Evolutionary conservation across 2,329 filamentous ascomycete species (phyloP).

Genomic region (Coniochaeta ligniaria): DNA sequence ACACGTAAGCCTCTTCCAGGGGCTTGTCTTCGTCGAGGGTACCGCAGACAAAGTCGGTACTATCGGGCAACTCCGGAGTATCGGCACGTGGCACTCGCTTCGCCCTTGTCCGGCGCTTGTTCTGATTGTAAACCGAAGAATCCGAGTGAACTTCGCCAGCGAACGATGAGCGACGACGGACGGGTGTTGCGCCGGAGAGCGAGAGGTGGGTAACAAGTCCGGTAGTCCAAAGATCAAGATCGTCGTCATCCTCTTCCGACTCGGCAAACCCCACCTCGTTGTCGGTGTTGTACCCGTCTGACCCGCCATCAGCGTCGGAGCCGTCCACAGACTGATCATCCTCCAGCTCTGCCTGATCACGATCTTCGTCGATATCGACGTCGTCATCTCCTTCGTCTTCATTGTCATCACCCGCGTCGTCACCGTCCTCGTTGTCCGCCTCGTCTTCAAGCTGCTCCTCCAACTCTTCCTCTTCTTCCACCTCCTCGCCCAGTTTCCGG

Average conservation of each 20-base stretch:
- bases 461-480: conserved; percentile 82
- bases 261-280: conserved; percentile 63
- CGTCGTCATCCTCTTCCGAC: conserved; percentile 65
- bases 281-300: conserved; percentile 67
- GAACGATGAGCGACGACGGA: conserved; percentile 31
- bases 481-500: conserved; percentile 78
- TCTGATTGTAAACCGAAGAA: conserved; percentile 39
- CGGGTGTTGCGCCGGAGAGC: conserved; percentile 26
- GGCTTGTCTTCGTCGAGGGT: conserved; percentile 93
- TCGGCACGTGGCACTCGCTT: conserved; percentile 37
- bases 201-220: conserved; percentile 28
- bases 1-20: conserved; percentile 88
- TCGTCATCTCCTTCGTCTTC: conserved; percentile 46
- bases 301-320: conserved; percentile 47
- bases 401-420: conserved; percentile 42
- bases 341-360: conserved; percentile 36
- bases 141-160: conserved; percentile 41
- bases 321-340: conserved; percentile 58
- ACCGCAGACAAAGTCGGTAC: conserved; percentile 98
- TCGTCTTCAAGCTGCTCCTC: conserved; percentile 38
- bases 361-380: conserved; percentile 37
- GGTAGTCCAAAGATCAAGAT: conserved; percentile 52
- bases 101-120: neutral
- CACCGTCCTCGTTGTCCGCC: conserved; percentile 39
- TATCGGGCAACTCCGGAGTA: conserved; percentile 85